Percentiles rank a stretch among this genome's conserved stretches.
phyloP scores from a whole-genome alignment of 2,329 filamentous ascomycete species.

The Byssoonygena ceratinophila region DNA sequence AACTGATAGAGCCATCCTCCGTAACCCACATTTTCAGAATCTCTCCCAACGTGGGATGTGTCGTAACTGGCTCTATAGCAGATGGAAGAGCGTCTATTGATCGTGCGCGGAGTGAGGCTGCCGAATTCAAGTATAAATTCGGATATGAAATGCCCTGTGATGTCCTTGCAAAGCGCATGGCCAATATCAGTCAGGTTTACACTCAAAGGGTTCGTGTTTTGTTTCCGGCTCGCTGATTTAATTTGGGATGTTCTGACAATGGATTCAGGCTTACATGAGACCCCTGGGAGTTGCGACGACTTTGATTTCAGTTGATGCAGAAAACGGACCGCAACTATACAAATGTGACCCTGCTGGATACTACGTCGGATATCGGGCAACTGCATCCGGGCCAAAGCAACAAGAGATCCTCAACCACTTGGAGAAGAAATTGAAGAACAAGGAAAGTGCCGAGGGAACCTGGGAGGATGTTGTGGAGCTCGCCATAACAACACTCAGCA shows the following conservation, averaged over 20 bases:
- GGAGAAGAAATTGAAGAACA: constrained; percentile 99
- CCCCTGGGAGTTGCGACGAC: constrained; percentile 93
- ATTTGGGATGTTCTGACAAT: neutral
- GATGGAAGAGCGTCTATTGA: constrained; percentile 89
- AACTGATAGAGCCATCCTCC: constrained; percentile 93
- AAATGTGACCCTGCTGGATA: constrained; percentile 98
- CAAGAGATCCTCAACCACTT: constrained; percentile 97
- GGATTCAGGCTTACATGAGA: constrained; percentile 78
- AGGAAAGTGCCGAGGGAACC: constrained; percentile 78
- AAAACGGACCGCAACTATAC: constrained; percentile 88
- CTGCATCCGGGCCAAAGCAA: constrained; percentile 92
- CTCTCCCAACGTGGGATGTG: constrained; percentile 90
- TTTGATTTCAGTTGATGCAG: constrained; percentile 83
- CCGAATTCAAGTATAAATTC: constrained; percentile 96
- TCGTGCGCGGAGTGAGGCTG: constrained; percentile 87
- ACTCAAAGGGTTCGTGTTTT: constrained; percentile 68
- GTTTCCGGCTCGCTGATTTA: constrained; percentile 9
- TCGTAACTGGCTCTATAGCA: constrained; percentile 97
- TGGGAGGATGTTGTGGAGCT: constrained; percentile 98
- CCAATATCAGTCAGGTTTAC: constrained; percentile 99
- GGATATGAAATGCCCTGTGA: constrained; percentile 99
- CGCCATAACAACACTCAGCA: constrained; percentile 89
- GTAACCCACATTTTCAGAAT: constrained; percentile 97
- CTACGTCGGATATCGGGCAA: constrained; percentile 97
- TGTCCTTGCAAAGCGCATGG: constrained; percentile 87